These are phyloP conservation scores for Crucibulum laeve DNA, from an alignment of 768 basidiomycete species.

Conservation along the genomic window DNA sequence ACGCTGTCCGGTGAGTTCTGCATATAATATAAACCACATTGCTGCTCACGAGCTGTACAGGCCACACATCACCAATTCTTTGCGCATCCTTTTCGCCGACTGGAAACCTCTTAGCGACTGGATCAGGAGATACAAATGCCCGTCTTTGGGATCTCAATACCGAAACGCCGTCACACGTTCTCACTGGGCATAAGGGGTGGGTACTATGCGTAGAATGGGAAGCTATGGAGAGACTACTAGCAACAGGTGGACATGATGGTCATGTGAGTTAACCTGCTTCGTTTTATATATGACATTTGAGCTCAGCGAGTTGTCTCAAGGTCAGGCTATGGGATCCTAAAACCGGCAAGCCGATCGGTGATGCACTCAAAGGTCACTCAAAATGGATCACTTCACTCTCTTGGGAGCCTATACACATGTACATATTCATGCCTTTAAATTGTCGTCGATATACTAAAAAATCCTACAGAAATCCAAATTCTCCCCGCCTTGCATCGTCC, in stretches of 20 bases:
- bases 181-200: constrained; percentile 92
- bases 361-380: constrained; percentile 86
- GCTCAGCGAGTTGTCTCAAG: constrained; percentile 20
- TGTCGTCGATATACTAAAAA: background rate
- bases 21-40: constrained; percentile 4
- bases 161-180: constrained; percentile 84
- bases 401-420: constrained; percentile 97
- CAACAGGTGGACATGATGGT: constrained; percentile 93
- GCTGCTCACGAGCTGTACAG: constrained; percentile 29
- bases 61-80: constrained; percentile 89
- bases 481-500: constrained; percentile 87
- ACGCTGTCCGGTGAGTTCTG: constrained; percentile 70
- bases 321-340: constrained; percentile 92
- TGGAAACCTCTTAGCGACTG: constrained; percentile 86
- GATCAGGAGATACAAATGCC: constrained; percentile 90
- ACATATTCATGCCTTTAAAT: constrained; percentile 3
- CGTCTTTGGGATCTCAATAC: constrained; percentile 93
- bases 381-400: constrained; percentile 96
- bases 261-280: constrained; percentile 47
- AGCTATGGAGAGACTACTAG: constrained; percentile 83
- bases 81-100: constrained; percentile 97
- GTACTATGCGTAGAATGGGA: constrained; percentile 98
- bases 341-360: constrained; percentile 83
- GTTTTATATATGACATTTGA: constrained; percentile 1
- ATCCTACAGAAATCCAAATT: constrained; percentile 59